These are phyloP conservation scores for Serendipita sp. DNA, from an alignment of 1,284 basidiomycete species.

Conservation along the genomic window DNA sequence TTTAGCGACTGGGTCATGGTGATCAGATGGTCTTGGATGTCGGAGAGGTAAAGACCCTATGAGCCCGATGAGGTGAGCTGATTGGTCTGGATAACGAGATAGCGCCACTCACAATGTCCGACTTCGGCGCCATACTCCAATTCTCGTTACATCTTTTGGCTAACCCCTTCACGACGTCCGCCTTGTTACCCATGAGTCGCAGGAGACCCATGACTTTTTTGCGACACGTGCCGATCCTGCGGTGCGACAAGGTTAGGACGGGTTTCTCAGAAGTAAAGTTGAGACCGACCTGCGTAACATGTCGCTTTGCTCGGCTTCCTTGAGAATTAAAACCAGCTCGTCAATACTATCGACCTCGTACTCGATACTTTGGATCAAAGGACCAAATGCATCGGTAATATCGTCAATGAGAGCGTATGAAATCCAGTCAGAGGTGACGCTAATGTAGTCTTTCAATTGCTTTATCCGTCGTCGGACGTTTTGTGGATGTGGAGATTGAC, in stretches of 20 bases:
- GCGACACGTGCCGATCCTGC: slow-evolving; percentile 89
- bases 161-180: slow-evolving; percentile 96
- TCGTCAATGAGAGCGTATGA: slow-evolving; percentile 99
- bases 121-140: slow-evolving; percentile 95
- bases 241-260: slow-evolving; percentile 10
- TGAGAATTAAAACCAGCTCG: slow-evolving; percentile 92
- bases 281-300: slow-evolving; percentile 47
- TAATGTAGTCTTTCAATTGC: slow-evolving; percentile 98
- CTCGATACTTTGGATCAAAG: slow-evolving; percentile 95
- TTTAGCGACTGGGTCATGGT: slow-evolving; percentile 99
- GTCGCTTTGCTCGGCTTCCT: slow-evolving; percentile 70
- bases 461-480: slow-evolving; percentile 97
- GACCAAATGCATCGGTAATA: slow-evolving; percentile 98
- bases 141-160: slow-evolving; percentile 99
- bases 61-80: background rate
- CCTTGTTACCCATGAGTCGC: slow-evolving; percentile 96
- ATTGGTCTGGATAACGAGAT: background rate
- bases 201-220: slow-evolving; percentile 99
- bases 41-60: slow-evolving; percentile 84
- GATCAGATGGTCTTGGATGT: slow-evolving; percentile 95
- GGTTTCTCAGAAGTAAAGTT: background rate
- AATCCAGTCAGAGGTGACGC: slow-evolving; percentile 98
- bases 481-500: slow-evolving; percentile 92
- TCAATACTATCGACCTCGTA: slow-evolving; percentile 99
- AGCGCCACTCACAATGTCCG: slow-evolving; percentile 67